Conservation (phyloP, 352 stramenopile species). For the Globisporangium iwayamae region DNA sequence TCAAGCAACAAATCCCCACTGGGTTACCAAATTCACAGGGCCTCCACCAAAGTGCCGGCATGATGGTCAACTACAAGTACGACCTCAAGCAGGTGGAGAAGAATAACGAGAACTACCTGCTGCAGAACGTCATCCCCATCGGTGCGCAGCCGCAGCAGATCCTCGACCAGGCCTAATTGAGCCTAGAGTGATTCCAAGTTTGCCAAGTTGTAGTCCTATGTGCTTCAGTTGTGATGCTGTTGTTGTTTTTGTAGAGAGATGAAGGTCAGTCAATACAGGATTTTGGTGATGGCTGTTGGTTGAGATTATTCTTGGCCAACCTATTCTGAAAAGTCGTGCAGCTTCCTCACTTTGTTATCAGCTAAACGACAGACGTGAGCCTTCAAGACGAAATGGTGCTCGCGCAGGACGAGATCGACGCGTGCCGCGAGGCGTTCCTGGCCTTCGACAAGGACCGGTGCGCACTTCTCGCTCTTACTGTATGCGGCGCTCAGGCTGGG, state of each 20-base stretch:
- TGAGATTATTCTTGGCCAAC: not conserved
- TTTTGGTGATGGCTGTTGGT: not conserved
- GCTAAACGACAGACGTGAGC: not conserved
- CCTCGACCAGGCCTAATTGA: constrained; percentile 20
- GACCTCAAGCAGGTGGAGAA: constrained; percentile 62
- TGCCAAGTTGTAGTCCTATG: no score
- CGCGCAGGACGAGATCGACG: constrained; percentile 95
- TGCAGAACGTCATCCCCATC: constrained; percentile 75
- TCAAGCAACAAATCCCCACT: not conserved
- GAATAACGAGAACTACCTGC: constrained; percentile 84
- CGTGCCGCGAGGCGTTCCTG: constrained; percentile 95
- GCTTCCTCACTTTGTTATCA: not conserved
- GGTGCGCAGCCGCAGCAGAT: constrained; percentile 61
- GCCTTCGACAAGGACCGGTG: constrained; percentile 96
- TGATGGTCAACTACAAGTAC: constrained; percentile 90
- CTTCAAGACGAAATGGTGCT: constrained; percentile 58
- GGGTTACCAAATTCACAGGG: constrained; percentile 26
- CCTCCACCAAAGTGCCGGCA: constrained; percentile 62
- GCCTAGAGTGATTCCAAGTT: no score
- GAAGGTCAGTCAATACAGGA: no score
- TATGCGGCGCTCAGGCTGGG: not conserved
- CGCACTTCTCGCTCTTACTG: not conserved
- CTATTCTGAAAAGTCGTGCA: not conserved
- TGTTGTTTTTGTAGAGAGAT: no score
- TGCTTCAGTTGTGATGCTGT: no score